phyloP scores from a whole-genome alignment of 352 stramenopile species.

The Phytophthora kernoviae region DNA sequence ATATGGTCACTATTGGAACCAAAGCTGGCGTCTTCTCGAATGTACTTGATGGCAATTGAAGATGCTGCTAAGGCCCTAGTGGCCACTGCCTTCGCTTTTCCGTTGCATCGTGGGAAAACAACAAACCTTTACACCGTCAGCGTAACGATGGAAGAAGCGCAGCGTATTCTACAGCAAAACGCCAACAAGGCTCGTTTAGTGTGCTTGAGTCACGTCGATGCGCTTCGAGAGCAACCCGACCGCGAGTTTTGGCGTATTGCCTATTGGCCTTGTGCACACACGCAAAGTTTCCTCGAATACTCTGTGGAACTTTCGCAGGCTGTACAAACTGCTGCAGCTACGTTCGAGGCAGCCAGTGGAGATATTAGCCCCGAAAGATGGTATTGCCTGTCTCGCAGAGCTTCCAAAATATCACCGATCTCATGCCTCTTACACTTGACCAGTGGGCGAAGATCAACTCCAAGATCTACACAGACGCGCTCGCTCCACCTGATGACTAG shows the following conservation, averaged over 20 bases:
- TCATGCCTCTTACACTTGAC: conserved; percentile 50
- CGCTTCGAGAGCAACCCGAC: conserved; percentile 34
- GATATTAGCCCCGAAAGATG: conserved; percentile 27
- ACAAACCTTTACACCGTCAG: conserved; percentile 53
- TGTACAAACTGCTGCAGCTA: conserved; percentile 26
- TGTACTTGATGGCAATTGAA: conserved; percentile 61
- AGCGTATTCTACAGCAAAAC: conserved; percentile 39
- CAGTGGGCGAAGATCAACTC: conserved; percentile 53
- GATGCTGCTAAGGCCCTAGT: conserved; percentile 65
- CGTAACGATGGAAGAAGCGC: conserved; percentile 53
- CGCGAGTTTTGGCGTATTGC: conserved; percentile 64
- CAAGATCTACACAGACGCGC: conserved; percentile 52
- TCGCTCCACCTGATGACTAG: conserved; percentile 27
- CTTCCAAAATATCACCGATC: conserved; percentile 68
- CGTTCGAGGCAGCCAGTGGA: conserved; percentile 15
- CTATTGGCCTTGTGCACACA: conserved; percentile 53
- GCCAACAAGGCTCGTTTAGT: conserved; percentile 43
- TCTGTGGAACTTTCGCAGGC: conserved; percentile 47
- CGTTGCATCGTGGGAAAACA: conserved; percentile 48
- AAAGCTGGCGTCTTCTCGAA: conserved; percentile 39
- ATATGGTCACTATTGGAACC: conserved; percentile 52
- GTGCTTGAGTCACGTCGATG: conserved; percentile 48
- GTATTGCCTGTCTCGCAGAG: conserved; percentile 46
- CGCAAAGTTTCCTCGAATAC: conserved; percentile 55
- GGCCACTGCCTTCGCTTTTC: conserved; percentile 57